Evolutionary conservation across 1,284 basidiomycete genomes (phyloP), one percentile per base, ranked within the genome.

Genomic region (Amylostereum areolatum): DNA sequence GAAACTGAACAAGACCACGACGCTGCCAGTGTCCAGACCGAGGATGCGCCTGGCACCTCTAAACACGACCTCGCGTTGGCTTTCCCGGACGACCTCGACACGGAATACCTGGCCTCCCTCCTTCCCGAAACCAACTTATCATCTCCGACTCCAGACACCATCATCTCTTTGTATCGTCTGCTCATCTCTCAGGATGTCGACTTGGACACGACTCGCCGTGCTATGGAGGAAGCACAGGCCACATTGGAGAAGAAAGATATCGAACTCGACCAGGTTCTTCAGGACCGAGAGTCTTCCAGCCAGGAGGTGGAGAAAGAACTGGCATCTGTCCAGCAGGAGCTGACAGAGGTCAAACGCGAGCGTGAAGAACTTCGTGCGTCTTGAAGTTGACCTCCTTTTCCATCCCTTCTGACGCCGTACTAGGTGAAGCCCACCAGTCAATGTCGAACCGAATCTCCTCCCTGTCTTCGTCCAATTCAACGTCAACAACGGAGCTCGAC

Each of bases 221-320:
- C 85, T 51, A 65, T 85, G 29, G 85, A 90, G 61, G 82, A 83
- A 53, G 67, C 75, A 49, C 77, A 73, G 43, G 83, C 85, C 3
- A 79, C 83, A 49, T 62, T 73, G 9, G 78, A 84, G 59, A 76
- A 74, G 65, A 83, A 83, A 62, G 85, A 89, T 41, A 71, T 90
- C 2, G 87, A 90, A 59, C 69, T 89, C 43, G 89, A 92, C 63
- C 85, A 89, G 65, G 81, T 83, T 27, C 63, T 88, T 41, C 84
- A 89, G 60, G 87, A 90, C 62, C 75, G 73, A 45, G 86, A 89
- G 59, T 75, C 71, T 6, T 64, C 73, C 45, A 63, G 74, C 3
- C 76, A 72, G 46, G 81, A 86, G 32, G 60, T 81, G 4, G 82
- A 86, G 56, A 57, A 58, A 0, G 65, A 74, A 1, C 52, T 81